Conservation (phyloP, 805 yeast species). For the Myxozyma vanderwaltii region DNA sequence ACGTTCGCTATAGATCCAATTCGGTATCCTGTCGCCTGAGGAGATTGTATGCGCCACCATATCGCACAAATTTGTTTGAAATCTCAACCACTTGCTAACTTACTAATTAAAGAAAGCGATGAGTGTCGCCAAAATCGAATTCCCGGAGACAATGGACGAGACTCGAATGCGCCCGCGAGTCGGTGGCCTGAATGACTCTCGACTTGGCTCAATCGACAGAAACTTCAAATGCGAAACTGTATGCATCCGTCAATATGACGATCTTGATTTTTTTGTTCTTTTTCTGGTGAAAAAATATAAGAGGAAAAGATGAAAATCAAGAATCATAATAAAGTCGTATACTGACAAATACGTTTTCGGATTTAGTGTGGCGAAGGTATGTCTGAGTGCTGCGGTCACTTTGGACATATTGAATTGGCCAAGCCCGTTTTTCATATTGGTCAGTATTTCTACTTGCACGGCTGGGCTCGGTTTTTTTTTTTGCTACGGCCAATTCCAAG, state of each 20-base stretch:
- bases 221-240: conserved; percentile 94
- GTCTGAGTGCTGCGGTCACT: conserved; percentile 99
- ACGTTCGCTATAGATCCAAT: conserved; percentile 63
- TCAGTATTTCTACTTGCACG: conserved; percentile 10
- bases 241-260: no score
- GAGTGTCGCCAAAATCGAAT: conserved; percentile 96
- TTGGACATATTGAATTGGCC: conserved; percentile 97
- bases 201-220: conserved; percentile 95
- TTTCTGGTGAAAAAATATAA: no score
- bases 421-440: conserved; percentile 99
- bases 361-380: conserved; percentile 88
- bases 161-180: conserved; percentile 91
- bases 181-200: conserved; percentile 96
- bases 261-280: no score
- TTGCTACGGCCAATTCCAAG: not conserved
- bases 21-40: conserved; percentile 96
- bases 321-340: not conserved
- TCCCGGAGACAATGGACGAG: conserved; percentile 99
- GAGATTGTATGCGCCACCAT: conserved; percentile 57
- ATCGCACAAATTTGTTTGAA: not conserved
- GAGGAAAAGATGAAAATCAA: not conserved
- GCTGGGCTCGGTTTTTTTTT: not conserved
- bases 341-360: conserved; percentile 6
- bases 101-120: conserved; percentile 68
- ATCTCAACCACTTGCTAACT: not conserved